A percentile compares a stretch with the other conserved stretches of the same genome.
These are phyloP conservation scores for Starmerella vaccinii DNA, from an alignment of 805 yeast genomes.

Conservation along the genomic window DNA sequence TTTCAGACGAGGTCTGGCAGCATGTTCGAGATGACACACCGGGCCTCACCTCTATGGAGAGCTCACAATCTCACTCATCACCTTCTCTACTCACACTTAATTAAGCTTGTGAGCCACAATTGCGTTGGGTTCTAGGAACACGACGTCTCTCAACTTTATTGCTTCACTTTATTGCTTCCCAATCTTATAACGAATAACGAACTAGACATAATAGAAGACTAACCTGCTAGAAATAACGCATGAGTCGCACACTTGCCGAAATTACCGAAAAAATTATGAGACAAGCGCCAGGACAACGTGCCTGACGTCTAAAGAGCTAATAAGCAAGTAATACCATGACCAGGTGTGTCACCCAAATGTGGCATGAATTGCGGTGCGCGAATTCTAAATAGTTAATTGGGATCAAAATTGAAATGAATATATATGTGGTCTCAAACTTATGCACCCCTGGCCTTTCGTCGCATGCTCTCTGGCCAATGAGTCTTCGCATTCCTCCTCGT, in stretches of 20 bases:
- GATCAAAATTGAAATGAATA: no score
- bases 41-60: background rate
- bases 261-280: no score
- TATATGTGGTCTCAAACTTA: background rate
- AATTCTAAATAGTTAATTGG: no score
- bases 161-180: background rate
- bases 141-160: background rate
- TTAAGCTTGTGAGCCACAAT: no score
- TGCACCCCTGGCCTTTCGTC: background rate
- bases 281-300: no score
- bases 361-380: background rate
- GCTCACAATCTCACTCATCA: constrained; percentile 1
- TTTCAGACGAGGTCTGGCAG: constrained; percentile 1
- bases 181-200: constrained; percentile 2
- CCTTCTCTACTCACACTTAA: background rate
- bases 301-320: no score
- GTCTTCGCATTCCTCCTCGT: background rate
- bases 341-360: background rate
- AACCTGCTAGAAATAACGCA: no score
- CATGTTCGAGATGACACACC: background rate
- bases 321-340: constrained; percentile 1
- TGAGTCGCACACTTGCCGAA: no score
- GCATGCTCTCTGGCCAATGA: background rate
- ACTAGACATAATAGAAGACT: no score
- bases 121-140: no score